Evolutionary conservation across 441 rosid species (phyloP), one percentile per base, ranked within the genome.

Genomic region (Daphne laureola): DNA sequence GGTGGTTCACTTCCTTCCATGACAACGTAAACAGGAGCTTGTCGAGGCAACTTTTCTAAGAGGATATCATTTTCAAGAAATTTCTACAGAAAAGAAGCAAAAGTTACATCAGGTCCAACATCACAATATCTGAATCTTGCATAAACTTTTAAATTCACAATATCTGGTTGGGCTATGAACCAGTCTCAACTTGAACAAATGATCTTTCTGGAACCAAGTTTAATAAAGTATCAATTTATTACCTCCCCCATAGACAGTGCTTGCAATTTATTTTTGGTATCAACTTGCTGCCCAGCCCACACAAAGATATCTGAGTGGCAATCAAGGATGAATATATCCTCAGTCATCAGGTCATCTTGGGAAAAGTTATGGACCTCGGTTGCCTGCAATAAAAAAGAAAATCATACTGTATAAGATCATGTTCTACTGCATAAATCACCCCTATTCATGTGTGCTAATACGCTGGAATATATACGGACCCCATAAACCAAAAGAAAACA

Each of bases 311-410:
- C 88, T 40, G 86, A 78, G 69, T 78, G 88, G 75, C 84, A 78
- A 78, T 94, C 89, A 61, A 94, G 84, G 74, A 94, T 73, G 73
- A 86, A 87, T 64, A 86, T 82, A 66, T 90, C 97, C 74, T 92
- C 98, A 2, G 98, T 84, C 96, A 88, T 84, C 76, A 92, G 62
- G 77, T 92, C 95, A 65, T 92, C 98, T 74, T 88, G 96, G 41
- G 81, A 62, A 60, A 92, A 92, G 79, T 71, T 92, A 51, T 84
- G 76, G 56, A 88, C 83, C 78, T 92, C 98, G 14, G 74, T 77
- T 54, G 73, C 94, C 98, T 92, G 81, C 64, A 67, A 53, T 15
- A 54, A 64, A 51, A 70, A 51, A n/a, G n/a, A n/a, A n/a, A n/a
- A n/a, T n/a, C n/a, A n/a, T n/a, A 41, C 25, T 4, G 3, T 21